phyloP scores from a whole-genome alignment of 2,329 filamentous ascomycete species.

The Xylariaceae sp. region DNA sequence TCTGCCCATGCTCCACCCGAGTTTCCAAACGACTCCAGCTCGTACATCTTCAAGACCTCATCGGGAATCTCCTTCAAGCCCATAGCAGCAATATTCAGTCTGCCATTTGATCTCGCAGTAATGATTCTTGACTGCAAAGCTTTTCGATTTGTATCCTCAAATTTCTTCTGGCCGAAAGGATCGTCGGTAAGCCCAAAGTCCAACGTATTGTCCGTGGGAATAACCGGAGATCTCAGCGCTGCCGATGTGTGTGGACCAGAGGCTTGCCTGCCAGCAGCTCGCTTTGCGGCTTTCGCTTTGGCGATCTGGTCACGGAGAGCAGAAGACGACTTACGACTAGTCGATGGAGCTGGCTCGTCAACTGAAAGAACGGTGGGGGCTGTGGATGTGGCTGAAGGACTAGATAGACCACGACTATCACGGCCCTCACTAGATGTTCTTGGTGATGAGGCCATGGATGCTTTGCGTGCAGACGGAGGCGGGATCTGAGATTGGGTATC shows the following conservation, averaged over 20 bases:
- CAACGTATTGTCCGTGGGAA: constrained; percentile 50
- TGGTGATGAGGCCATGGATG: constrained; percentile 41
- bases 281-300: constrained; percentile 81
- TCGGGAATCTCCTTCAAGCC: constrained; percentile 74
- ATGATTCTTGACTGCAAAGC: constrained; percentile 72
- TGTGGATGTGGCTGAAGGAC: constrained; percentile 33
- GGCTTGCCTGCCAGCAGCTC: constrained; percentile 46
- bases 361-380: constrained; percentile 35
- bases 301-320: constrained; percentile 88
- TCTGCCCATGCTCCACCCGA: constrained; percentile 79
- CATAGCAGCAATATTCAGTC: constrained; percentile 85
- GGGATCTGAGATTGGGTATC: constrained; percentile 27
- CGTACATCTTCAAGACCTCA: constrained; percentile 89
- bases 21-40: constrained; percentile 64
- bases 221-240: constrained; percentile 36
- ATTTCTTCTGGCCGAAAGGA: constrained; percentile 67
- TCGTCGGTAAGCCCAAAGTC: constrained; percentile 61
- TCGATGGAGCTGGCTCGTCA: constrained; percentile 30
- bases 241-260: constrained; percentile 23
- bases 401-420: constrained; percentile 35
- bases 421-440: constrained; percentile 37
- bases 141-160: constrained; percentile 58
- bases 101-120: constrained; percentile 71
- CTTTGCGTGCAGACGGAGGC: constrained; percentile 35
- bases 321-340: constrained; percentile 65